Evolutionary conservation across 169 alveolate species (phyloP), one percentile per base, ranked within the genome.

Genomic region (Theileria annulata): DNA sequence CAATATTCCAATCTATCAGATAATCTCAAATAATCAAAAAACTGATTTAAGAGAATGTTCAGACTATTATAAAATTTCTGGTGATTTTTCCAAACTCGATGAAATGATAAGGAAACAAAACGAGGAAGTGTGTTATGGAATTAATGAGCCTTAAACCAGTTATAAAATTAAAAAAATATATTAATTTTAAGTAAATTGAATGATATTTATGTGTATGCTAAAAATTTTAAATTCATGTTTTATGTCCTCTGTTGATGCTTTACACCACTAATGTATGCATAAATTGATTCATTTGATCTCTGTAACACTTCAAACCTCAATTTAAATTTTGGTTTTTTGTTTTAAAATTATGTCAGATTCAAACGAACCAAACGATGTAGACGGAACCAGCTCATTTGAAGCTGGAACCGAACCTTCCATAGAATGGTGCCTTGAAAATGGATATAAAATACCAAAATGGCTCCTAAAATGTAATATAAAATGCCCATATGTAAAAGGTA

Each of bases 401-500:
- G 63, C 19, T 3, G 49, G 25, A 28, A 25, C 49, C 8, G 79
- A 59, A 17, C 83, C 85, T 42, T 56, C 86, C 47, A 19, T 66
- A 35, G 86, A 82, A 48, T 82, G 89, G 89, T 82, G 89, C 66
- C 28, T 82, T 47, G 30, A 51, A 23, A 33, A 82, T 59, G 87
- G 83, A 17, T 91, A 91, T 66, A 71, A 71, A 21, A 80, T 91
- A 13, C 95, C 95, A 2, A 72, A 75, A 25, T 91, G 91, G 88
- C 72, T 91, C 70, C 70, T 49, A 33, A 82, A 80, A 47, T 72
- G 76, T 63, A 77, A 81, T 56, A 80, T 91, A 3, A 72, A 77
- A 74, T 91, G 95, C 70, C 95, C 95, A 17, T 91, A 79, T 72
- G 83, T 75, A 19, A 71, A 77, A 54, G 90, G 91, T 28, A 85